These are phyloP conservation scores for Aureobasidium sp. DNA, from an alignment of 2,329 filamentous ascomycete species.

Conservation along the genomic window DNA sequence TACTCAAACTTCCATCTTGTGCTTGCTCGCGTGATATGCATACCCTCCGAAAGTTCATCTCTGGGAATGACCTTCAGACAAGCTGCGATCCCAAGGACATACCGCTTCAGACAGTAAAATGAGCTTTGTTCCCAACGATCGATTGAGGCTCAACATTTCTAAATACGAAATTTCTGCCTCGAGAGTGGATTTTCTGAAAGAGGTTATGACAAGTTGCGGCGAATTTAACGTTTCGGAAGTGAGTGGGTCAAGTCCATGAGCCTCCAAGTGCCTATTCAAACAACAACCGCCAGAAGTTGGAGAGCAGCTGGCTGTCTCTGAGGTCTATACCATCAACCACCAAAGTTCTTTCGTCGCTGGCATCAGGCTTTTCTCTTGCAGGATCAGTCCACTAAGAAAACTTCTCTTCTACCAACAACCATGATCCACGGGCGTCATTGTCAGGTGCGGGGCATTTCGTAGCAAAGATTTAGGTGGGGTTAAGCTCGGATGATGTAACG, in stretches of 20 bases:
- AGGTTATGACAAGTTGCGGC: conserved; percentile 4
- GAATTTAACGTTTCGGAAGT: neutral
- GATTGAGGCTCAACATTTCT: conserved; percentile 2
- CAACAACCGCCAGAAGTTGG: neutral
- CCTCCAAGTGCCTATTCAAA: neutral
- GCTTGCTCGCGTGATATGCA: neutral
- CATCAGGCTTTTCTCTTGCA: neutral
- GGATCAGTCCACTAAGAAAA: neutral
- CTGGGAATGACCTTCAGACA: too few relatives aligned
- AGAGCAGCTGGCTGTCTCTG: too few relatives aligned
- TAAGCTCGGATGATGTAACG: conserved; percentile 1
- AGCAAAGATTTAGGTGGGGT: neutral
- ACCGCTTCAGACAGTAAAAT: neutral
- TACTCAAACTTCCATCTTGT: neutral
- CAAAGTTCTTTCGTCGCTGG: neutral
- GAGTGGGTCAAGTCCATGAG: neutral
- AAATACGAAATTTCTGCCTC: neutral
- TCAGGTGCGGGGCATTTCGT: neutral
- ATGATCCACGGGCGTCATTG: neutral
- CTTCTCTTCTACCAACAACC: neutral
- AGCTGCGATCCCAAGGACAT: neutral
- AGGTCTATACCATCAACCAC: neutral
- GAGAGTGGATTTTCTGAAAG: neutral
- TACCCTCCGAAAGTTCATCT: neutral
- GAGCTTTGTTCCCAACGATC: neutral